A percentile compares a stretch with the other conserved stretches of the same genome.
Evolutionary conservation across 2,329 filamentous ascomycete species (phyloP).

Genomic region (Cryphonectria carpinicola): DNA sequence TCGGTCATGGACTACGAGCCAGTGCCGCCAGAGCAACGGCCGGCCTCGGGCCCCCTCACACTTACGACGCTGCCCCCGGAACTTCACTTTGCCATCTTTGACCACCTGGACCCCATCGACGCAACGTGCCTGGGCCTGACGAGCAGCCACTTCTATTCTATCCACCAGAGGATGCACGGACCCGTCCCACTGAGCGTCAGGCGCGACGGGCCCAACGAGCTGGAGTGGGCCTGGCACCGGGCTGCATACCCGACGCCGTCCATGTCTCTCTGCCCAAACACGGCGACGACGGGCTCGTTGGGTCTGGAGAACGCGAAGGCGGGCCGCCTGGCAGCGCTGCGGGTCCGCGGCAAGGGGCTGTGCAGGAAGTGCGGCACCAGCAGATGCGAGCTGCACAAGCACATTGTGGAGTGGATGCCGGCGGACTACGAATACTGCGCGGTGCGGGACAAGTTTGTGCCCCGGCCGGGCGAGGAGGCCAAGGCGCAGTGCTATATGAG

Average conservation of each 20-base stretch:
- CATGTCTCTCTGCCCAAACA: conserved; percentile 26
- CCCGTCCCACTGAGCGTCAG: conserved; percentile 59
- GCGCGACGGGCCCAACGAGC: conserved; percentile 63
- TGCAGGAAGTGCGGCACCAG: conserved; percentile 65
- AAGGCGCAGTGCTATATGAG: conserved; percentile 61
- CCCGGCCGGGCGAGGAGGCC: conserved; percentile 49
- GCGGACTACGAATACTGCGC: conserved; percentile 61
- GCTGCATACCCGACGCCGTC: conserved; percentile 45
- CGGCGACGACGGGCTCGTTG: conserved; percentile 19
- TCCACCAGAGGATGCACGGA: conserved; percentile 61
- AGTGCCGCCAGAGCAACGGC: conserved; percentile 52
- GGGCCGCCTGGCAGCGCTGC: conserved; percentile 49
- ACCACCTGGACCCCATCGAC: conserved; percentile 67
- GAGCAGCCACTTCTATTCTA: conserved; percentile 60
- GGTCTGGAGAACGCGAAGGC: conserved; percentile 28
- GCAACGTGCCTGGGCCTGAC: conserved; percentile 65
- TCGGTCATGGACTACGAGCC: conserved; percentile 65
- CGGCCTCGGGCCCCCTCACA: conserved; percentile 45
- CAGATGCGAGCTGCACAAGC: conserved; percentile 66
- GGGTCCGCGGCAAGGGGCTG: conserved; percentile 62
- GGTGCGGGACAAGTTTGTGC: conserved; percentile 61
- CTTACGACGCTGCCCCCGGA: conserved; percentile 61
- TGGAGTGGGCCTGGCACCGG: conserved; percentile 67
- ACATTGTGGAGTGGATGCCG: conserved; percentile 64
- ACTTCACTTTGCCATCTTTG: conserved; percentile 63